These are phyloP conservation scores for Kwoniella dejecticola DNA, from an alignment of 768 basidiomycete genomes.

Conservation along the genomic window DNA sequence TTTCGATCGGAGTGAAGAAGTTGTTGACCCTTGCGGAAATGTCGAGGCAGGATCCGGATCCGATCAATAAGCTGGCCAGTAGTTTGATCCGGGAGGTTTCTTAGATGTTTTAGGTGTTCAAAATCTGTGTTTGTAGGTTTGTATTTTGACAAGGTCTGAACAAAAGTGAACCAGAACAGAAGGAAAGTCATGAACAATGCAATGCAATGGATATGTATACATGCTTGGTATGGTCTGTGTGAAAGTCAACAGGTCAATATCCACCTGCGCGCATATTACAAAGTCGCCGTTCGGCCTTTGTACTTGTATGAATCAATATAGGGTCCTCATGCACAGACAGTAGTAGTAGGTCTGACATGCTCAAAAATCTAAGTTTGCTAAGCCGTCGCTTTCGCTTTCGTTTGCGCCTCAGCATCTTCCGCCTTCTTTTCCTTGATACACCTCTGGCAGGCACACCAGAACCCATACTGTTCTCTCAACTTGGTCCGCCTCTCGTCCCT, in stretches of 20 bases:
- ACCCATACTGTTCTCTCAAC: conserved; percentile 48
- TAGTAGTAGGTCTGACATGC: no score
- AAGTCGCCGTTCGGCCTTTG: no score
- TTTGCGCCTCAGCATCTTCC: conserved; percentile 7
- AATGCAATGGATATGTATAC: no score
- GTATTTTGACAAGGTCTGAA: no score
- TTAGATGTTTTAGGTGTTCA: conserved; percentile 9
- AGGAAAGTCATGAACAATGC: no score
- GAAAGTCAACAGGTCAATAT: no score
- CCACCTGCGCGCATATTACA: neutral
- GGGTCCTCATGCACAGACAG: no score
- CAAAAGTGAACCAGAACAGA: no score
- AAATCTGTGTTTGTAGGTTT: no score
- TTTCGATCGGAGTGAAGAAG: conserved; percentile 92
- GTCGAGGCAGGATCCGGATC: conserved; percentile 91
- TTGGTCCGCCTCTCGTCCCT: conserved; percentile 48
- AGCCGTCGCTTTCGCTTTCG: neutral
- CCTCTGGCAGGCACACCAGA: conserved; percentile 66
- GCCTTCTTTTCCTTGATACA: conserved; percentile 63
- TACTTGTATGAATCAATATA: no score
- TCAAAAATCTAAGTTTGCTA: no score
- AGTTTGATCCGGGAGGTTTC: conserved; percentile 51
- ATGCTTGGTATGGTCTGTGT: neutral
- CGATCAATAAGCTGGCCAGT: conserved; percentile 61
- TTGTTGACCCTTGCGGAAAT: conserved; percentile 88